These are phyloP conservation scores for Prunus davidiana DNA, from an alignment of 306 rosid species.

Conservation along the genomic window DNA sequence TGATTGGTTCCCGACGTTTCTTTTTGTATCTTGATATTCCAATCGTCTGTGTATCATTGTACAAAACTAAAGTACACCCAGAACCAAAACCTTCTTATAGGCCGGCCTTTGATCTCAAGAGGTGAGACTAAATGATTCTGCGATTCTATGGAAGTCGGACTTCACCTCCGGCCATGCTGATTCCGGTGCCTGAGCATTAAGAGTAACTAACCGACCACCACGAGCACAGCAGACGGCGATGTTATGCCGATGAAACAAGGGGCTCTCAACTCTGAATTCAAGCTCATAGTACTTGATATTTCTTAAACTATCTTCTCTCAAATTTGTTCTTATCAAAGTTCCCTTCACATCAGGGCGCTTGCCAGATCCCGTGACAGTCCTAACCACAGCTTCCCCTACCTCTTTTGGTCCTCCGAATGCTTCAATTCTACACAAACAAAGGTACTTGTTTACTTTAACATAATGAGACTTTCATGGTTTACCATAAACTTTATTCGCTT, in stretches of 20 bases:
- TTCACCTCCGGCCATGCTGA: slow-evolving; percentile 58
- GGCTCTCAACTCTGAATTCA: slow-evolving; percentile 78
- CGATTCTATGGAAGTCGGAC: slow-evolving; percentile 55
- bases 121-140: slow-evolving; percentile 62
- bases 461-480: no score
- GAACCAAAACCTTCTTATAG: no score
- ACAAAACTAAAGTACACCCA: no score
- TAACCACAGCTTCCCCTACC: slow-evolving; percentile 76
- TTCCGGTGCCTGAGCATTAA: slow-evolving; percentile 95
- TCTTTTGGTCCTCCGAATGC: slow-evolving; percentile 85
- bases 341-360: slow-evolving; percentile 60
- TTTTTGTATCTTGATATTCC: background rate
- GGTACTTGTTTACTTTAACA: no score
- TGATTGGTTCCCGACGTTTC: background rate
- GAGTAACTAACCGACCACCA: slow-evolving; percentile 60
- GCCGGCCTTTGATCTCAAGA: slow-evolving; percentile 12
- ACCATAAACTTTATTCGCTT: background rate
- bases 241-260: slow-evolving; percentile 62
- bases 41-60: no score
- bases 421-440: slow-evolving; percentile 51
- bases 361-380: slow-evolving; percentile 57
- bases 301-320: slow-evolving; percentile 52
- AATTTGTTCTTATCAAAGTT: slow-evolving; percentile 49
- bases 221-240: slow-evolving; percentile 67
- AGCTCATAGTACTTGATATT: slow-evolving; percentile 61